Evolutionary conservation across 2,329 filamentous ascomycete genomes (phyloP), one percentile per base, ranked within the genome.

Genomic region (Magnaporthiopsis incrustans): DNA sequence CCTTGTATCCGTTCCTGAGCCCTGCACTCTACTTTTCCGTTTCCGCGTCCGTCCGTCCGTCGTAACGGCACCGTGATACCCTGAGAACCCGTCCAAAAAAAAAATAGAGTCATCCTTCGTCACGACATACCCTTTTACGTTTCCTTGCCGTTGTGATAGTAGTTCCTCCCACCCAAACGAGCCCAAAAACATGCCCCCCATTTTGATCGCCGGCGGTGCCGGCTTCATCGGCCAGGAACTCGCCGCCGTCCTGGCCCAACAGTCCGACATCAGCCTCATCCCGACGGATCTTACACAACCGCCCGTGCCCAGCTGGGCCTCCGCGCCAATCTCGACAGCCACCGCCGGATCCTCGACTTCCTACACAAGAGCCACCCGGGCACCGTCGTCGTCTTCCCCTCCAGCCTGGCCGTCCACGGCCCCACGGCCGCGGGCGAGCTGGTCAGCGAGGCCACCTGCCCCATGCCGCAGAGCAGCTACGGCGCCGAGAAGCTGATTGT

Each of bases 191-290:
- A 35, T 18, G n/a, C 63, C 57, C 14, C 38, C 60, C 10, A 62
- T 84, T 62, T 77, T 84, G 68, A 80, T 84, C 67, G 82, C 82
- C 38, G 82, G 82, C 56, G 82, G 80, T 32, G 80, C 80, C 63
- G 82, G 81, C 64, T 84, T 84, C 70, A 79, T 84, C 66, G 82
- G 82, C 72, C 81, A 83, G 71, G 77, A 80, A 64, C 76, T 84
- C 58, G 79, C 80, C 22, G 76, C 77, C 67, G 78, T 81, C 62
- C 77, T 85, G n/a, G 70, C 83, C 64, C 75, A 79, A 50, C 76
- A 79, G 66, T 71, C 77, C 3, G 70, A 63, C 59, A 74, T 78
- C 66, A 73, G 73, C 58, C 72, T 83, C 62, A 73, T 77, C 64
- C 73, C 83, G 38, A 79, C 79, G 30, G 81, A 84, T 68, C 75